Evolutionary conservation across 179 eudicot genomes (phyloP).

Genomic region (Heliamphora pulchella): DNA sequence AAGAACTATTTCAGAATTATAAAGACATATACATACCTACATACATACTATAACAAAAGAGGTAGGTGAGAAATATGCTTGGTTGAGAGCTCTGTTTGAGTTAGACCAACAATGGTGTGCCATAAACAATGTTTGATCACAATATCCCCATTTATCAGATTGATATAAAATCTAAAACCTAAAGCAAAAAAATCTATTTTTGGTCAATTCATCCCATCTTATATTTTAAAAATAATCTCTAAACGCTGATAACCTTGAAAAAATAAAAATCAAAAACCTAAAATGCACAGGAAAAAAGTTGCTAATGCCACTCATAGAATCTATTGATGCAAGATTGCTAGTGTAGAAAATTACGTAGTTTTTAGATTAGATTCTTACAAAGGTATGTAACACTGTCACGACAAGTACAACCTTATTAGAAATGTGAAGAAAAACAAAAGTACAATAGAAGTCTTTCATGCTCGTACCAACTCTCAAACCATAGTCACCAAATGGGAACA

Average conservation of each 20-base stretch:
- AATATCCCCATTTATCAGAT: background rate
- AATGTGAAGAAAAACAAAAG: background rate
- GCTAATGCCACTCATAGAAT: background rate
- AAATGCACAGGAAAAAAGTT: background rate
- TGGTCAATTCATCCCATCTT: background rate
- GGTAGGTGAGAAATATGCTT: background rate
- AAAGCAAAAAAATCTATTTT: background rate
- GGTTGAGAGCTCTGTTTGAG: background rate
- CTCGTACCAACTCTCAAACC: background rate
- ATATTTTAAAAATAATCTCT: background rate
- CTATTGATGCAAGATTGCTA: background rate
- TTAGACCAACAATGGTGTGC: background rate
- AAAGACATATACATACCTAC: constrained; percentile 1
- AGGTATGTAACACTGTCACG: background rate
- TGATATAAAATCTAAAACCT: background rate
- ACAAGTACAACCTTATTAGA: background rate
- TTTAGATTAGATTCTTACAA: background rate
- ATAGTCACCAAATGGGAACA: background rate
- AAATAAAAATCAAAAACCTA: background rate
- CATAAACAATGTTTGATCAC: background rate
- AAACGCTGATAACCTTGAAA: background rate
- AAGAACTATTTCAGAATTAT: constrained; percentile 16
- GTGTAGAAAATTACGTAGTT: background rate
- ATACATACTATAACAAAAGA: no score
- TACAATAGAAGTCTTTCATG: background rate